Conservation (phyloP, 805 yeast species). For the Teunomyces kruisii region DNA sequence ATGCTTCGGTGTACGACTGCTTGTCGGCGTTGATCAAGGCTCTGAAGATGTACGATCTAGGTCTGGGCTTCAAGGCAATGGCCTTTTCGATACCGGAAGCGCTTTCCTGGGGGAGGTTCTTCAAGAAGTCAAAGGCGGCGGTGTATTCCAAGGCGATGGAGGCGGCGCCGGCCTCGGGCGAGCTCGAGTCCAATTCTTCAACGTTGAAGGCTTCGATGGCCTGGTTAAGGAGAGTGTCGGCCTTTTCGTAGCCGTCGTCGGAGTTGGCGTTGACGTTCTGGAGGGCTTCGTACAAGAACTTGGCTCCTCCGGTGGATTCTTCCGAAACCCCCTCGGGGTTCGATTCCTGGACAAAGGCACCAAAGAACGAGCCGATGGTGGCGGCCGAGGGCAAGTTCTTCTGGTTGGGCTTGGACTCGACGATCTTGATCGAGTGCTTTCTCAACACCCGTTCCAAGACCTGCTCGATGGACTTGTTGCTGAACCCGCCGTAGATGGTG, state of each 20-base stretch:
- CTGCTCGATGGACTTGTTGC: conserved; percentile 72
- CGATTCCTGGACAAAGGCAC: conserved; percentile 69
- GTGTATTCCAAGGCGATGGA: conserved; percentile 79
- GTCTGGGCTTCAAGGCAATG: conserved; percentile 66
- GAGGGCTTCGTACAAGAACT: conserved; percentile 64
- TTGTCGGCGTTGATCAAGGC: conserved; percentile 84
- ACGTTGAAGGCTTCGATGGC: conserved; percentile 51
- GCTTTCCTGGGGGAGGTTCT: conserved; percentile 68
- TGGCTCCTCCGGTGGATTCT: conserved; percentile 57
- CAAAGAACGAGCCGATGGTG: conserved; percentile 80
- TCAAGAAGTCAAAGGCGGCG: conserved; percentile 82
- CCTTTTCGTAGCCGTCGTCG: conserved; percentile 59
- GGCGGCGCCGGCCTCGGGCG: conserved; percentile 43
- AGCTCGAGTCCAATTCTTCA: conserved; percentile 29
- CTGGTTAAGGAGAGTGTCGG: conserved; percentile 57
- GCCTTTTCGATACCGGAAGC: conserved; percentile 64
- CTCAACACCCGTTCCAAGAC: conserved; percentile 85
- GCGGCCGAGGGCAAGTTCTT: conserved; percentile 77
- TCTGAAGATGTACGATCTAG: conserved; percentile 77
- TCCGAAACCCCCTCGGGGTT: conserved; percentile 49
- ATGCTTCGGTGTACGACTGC: conserved; percentile 59
- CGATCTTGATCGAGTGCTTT: conserved; percentile 72
- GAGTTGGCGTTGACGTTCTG: conserved; percentile 51
- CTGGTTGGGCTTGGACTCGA: conserved; percentile 53
- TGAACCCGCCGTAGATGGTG: conserved; percentile 80